phyloP scores from a whole-genome alignment of 75 land plant species.

The Isoetes taiwanensis region DNA sequence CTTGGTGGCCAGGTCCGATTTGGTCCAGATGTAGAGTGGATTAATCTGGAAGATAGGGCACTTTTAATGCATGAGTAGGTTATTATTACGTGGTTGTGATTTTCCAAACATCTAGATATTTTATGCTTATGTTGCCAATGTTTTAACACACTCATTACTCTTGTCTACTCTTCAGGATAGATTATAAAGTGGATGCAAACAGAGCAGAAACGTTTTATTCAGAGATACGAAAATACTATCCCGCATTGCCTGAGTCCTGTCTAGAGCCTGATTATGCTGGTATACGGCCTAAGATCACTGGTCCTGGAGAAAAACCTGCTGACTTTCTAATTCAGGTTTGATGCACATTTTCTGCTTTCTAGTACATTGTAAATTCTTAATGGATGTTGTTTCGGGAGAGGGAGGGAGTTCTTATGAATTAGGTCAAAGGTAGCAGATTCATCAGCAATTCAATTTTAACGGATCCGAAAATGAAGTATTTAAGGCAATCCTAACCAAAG shows the following conservation, averaged over 20 bases:
- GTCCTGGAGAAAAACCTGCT: slow-evolving; percentile 38
- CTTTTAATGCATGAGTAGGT: not conserved
- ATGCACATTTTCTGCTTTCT: not conserved
- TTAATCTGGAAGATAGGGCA: no score
- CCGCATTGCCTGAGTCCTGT: slow-evolving; percentile 57
- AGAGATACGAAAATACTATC: slow-evolving; percentile 78
- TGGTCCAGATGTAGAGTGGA: slow-evolving; percentile 99
- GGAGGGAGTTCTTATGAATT: no score
- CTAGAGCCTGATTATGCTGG: slow-evolving; percentile 80
- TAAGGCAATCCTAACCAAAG: no score
- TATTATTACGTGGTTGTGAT: not conserved
- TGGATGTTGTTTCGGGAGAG: not conserved
- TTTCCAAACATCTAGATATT: not conserved
- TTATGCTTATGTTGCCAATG: not conserved
- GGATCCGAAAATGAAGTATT: no score
- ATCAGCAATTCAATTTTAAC: no score
- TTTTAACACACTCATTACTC: not conserved
- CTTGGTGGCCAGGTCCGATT: slow-evolving; percentile 68
- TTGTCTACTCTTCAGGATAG: slow-evolving; percentile 43
- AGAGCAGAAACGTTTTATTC: slow-evolving; percentile 60
- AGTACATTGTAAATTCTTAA: not conserved
- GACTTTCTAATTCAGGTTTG: slow-evolving; percentile 91
- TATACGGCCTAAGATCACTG: slow-evolving; percentile 76
- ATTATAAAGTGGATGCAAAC: slow-evolving; percentile 48
- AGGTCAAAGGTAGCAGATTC: no score